These are phyloP conservation scores for Microdochium nivale DNA, from an alignment of 2,329 filamentous ascomycete species.

Conservation along the genomic window DNA sequence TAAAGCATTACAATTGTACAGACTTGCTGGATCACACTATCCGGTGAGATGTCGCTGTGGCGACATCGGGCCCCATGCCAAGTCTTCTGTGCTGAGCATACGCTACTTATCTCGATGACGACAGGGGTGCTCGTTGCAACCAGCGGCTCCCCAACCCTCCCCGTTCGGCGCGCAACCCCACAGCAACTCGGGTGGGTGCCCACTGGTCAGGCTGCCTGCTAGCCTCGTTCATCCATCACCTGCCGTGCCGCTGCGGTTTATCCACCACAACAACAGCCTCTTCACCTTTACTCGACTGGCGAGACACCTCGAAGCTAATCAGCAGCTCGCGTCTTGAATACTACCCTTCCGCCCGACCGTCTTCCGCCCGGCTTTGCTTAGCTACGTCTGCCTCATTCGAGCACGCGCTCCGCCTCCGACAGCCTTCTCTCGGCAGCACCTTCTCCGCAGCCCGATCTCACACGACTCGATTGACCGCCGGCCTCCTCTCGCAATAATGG, in stretches of 20 bases:
- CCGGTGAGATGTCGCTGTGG: too few species aligned
- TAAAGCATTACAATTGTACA: too few species aligned
- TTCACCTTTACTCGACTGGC: background rate
- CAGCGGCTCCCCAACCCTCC: background rate
- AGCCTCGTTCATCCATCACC: background rate
- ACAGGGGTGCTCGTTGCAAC: too few species aligned
- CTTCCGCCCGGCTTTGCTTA: too few species aligned
- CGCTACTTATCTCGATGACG: too few species aligned
- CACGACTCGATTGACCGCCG: background rate
- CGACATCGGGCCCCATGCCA: too few species aligned
- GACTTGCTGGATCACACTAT: too few species aligned
- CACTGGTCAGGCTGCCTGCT: background rate
- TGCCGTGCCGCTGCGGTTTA: background rate
- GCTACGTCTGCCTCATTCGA: background rate
- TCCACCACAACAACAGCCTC: background rate
- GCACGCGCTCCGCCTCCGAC: background rate
- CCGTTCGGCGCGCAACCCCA: too few species aligned
- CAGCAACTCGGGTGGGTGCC: background rate
- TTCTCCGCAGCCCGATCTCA: background rate
- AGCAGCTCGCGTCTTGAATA: too few species aligned
- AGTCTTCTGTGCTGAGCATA: too few species aligned
- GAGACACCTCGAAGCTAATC: background rate
- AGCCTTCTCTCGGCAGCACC: background rate
- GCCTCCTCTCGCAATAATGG: conserved; percentile 41
- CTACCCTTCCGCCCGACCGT: too few species aligned